These are phyloP conservation scores for Lachancea fermentati DNA, from an alignment of 805 yeast species.

Conservation along the genomic window DNA sequence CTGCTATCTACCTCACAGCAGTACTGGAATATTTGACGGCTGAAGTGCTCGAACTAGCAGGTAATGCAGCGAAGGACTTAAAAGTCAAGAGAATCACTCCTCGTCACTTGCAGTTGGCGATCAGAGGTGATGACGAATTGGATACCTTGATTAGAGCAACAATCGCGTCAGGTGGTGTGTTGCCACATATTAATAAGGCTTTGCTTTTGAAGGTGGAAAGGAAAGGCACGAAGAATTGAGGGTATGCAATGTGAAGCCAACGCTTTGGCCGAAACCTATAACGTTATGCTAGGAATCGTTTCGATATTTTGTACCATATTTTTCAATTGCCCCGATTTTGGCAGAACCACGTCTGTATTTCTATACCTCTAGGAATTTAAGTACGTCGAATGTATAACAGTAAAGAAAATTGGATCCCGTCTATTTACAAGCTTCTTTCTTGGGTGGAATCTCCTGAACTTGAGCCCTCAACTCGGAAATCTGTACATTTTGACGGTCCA, in stretches of 20 bases:
- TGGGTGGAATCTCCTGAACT: background rate
- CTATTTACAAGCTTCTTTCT: background rate
- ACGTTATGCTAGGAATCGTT: background rate
- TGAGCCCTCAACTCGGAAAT: background rate
- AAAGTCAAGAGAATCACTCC: conserved; percentile 96
- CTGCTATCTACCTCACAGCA: conserved; percentile 93
- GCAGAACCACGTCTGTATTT: background rate
- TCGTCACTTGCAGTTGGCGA: conserved; percentile 93
- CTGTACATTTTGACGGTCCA: background rate
- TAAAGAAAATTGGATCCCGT: background rate
- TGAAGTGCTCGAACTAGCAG: conserved; percentile 95
- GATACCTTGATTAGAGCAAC: conserved; percentile 92
- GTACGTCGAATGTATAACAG: background rate
- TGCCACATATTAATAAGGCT: conserved; percentile 88
- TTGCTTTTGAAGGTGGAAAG: conserved; percentile 71
- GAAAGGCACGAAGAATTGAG: conserved; percentile 29
- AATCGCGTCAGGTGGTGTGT: conserved; percentile 96
- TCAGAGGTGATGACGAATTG: conserved; percentile 97
- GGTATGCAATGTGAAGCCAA: too few relatives aligned
- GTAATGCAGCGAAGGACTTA: conserved; percentile 95
- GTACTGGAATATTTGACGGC: conserved; percentile 95
- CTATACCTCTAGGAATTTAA: background rate
- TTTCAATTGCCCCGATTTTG: background rate
- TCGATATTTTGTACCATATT: background rate
- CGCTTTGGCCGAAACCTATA: background rate